phyloP scores from a whole-genome alignment of 169 alveolate genomes.

The Theileria sp. region DNA sequence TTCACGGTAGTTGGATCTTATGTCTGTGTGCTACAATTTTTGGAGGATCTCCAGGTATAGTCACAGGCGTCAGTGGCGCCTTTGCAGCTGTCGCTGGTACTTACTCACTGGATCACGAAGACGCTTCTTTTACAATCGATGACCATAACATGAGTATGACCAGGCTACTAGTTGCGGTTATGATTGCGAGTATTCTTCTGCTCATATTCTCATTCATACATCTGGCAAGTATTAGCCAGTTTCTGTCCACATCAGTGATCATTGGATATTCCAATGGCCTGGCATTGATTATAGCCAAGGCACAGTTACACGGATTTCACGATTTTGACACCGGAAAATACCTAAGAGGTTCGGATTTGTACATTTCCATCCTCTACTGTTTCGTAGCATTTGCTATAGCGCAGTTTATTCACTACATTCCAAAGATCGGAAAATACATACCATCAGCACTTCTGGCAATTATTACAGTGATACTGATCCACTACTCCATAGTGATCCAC shows the following conservation, averaged over 20 bases:
- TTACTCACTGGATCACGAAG: conserved; percentile 50
- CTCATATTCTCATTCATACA: conserved; percentile 72
- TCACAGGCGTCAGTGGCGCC: conserved; percentile 78
- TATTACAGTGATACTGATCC: conserved; percentile 66
- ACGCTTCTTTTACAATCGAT: conserved; percentile 18
- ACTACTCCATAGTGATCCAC: conserved; percentile 45
- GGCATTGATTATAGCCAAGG: conserved; percentile 74
- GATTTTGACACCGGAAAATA: conserved; percentile 71
- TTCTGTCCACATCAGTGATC: conserved; percentile 77
- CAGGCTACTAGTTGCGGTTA: conserved; percentile 44
- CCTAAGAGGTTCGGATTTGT: conserved; percentile 58
- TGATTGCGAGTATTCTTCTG: conserved; percentile 72
- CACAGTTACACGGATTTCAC: conserved; percentile 76
- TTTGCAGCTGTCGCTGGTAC: conserved; percentile 73
- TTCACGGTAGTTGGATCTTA: conserved; percentile 78
- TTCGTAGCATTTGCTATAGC: conserved; percentile 35
- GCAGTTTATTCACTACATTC: conserved; percentile 54
- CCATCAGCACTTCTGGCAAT: conserved; percentile 76
- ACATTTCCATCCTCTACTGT: conserved; percentile 51
- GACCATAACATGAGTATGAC: conserved; percentile 29
- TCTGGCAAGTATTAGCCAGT: conserved; percentile 75
- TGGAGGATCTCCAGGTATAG: conserved; percentile 80
- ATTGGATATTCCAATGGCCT: conserved; percentile 81
- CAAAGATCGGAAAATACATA: conserved; percentile 61
- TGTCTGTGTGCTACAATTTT: conserved; percentile 75